These are phyloP conservation scores for Sergeia podlipaevii DNA, from an alignment of 208 protist species.

Conservation along the genomic window DNA sequence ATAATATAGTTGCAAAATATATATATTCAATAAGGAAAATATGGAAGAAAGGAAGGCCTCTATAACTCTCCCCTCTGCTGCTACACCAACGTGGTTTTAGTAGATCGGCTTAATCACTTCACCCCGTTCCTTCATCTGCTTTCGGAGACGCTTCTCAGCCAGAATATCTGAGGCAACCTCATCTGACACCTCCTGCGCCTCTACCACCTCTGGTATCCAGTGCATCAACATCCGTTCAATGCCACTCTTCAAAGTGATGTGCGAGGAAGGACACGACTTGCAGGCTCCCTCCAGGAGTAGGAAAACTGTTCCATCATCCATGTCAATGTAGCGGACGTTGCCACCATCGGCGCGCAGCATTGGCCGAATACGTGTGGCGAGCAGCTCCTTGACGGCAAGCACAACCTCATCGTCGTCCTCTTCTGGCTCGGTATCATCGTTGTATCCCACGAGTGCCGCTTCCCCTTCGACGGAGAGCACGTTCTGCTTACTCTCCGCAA, in stretches of 20 bases:
- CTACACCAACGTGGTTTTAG: no score
- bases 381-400: slow-evolving; percentile 90
- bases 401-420: slow-evolving; percentile 90
- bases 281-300: slow-evolving; percentile 89
- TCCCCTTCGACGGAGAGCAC: slow-evolving; percentile 70
- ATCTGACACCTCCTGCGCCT: slow-evolving; percentile 79
- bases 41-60: neutral
- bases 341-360: slow-evolving; percentile 89
- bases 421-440: slow-evolving; percentile 87
- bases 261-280: slow-evolving; percentile 84
- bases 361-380: slow-evolving; percentile 85
- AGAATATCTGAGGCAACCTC: slow-evolving; percentile 76
- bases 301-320: slow-evolving; percentile 89
- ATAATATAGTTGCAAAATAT: slow-evolving; percentile 2
- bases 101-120: slow-evolving; percentile 24
- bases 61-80: no score
- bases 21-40: neutral
- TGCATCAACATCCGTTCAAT: slow-evolving; percentile 95
- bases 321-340: slow-evolving; percentile 90
- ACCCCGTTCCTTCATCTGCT: slow-evolving; percentile 36
- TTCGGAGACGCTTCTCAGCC: slow-evolving; percentile 64
- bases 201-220: slow-evolving; percentile 92
- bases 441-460: slow-evolving; percentile 53
- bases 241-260: slow-evolving; percentile 87
- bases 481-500: slow-evolving; percentile 65